Conservation (phyloP, 306 rosid species). For the Datisca glomerata region DNA sequence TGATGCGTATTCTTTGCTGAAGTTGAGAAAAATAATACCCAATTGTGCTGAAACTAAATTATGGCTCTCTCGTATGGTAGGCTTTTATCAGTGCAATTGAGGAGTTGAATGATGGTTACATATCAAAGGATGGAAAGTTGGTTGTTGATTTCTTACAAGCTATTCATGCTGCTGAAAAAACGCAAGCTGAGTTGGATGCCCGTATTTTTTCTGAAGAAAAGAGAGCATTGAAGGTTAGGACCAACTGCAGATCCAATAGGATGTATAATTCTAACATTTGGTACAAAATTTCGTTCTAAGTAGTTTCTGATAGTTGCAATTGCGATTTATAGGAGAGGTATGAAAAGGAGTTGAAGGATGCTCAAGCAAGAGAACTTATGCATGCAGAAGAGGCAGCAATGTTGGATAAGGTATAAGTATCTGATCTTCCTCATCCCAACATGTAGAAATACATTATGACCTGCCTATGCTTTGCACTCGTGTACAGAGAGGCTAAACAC, state of each 20-base stretch:
- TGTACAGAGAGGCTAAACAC: background rate
- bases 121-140: slow-evolving; percentile 74
- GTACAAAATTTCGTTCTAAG: slow-evolving; percentile 4
- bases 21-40: slow-evolving; percentile 4
- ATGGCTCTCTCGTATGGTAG: slow-evolving; percentile 25
- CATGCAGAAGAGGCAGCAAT: slow-evolving; percentile 90
- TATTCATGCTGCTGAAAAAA: slow-evolving; percentile 80
- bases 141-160: slow-evolving; percentile 76
- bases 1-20: slow-evolving; percentile 10
- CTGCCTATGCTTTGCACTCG: background rate
- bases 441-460: no score
- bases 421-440: no score
- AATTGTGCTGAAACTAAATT: slow-evolving; percentile 11
- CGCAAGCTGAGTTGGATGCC: slow-evolving; percentile 82
- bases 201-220: slow-evolving; percentile 55
- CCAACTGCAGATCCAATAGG: background rate
- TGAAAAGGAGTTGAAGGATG: slow-evolving; percentile 81
- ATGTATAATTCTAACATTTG: slow-evolving; percentile 4
- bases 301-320: slow-evolving; percentile 7
- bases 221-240: slow-evolving; percentile 53
- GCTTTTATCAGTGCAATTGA: slow-evolving; percentile 34
- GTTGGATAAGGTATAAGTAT: slow-evolving; percentile 51
- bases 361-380: slow-evolving; percentile 79
- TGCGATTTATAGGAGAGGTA: slow-evolving; percentile 44
- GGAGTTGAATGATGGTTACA: slow-evolving; percentile 45